A percentile compares a stretch with the other conserved stretches of the same genome.
These are phyloP conservation scores for Alternaria sp. DNA, from an alignment of 2,329 filamentous ascomycete species.

Conservation along the genomic window DNA sequence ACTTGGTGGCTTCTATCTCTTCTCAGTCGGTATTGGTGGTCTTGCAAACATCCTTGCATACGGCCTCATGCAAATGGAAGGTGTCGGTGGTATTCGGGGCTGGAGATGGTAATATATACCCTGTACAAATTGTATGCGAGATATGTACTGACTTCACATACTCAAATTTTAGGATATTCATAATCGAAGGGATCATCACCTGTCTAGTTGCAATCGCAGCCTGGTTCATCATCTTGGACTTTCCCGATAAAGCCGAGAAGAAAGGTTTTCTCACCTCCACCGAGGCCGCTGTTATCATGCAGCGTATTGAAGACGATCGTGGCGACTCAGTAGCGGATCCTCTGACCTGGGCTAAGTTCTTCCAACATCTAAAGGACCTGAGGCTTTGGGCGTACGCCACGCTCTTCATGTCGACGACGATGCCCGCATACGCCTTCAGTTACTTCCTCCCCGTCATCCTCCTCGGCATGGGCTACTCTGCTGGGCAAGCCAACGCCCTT, in stretches of 20 bases:
- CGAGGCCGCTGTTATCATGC: conserved; percentile 29
- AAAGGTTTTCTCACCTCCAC: conserved; percentile 30
- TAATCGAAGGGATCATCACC: conserved; percentile 39
- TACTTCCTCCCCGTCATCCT: conserved; percentile 42
- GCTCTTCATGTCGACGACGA: conserved; percentile 33
- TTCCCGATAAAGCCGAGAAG: conserved; percentile 37
- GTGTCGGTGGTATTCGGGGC: conserved; percentile 28
- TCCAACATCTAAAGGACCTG: conserved; percentile 28
- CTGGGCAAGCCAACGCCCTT: conserved; percentile 27
- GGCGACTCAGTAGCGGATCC: conserved; percentile 33
- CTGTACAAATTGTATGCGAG: neutral
- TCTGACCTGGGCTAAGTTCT: conserved; percentile 29
- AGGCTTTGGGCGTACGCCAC: conserved; percentile 37
- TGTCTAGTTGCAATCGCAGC: conserved; percentile 35
- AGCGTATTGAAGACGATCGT: conserved; percentile 35
- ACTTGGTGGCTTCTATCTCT: conserved; percentile 33
- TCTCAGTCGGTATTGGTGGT: conserved; percentile 38
- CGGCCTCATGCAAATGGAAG: conserved; percentile 41
- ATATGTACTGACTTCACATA: neutral
- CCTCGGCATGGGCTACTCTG: conserved; percentile 33
- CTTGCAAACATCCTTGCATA: conserved; percentile 40
- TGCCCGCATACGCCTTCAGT: conserved; percentile 36
- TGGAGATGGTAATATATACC: conserved; percentile 32
- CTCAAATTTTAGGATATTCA: conserved; percentile 32
- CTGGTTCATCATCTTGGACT: conserved; percentile 40